A percentile compares a stretch with the other conserved stretches of the same genome.
Evolutionary conservation across 2,329 filamentous ascomycete species (phyloP).

Genomic region (Xylariaceae sp.): DNA sequence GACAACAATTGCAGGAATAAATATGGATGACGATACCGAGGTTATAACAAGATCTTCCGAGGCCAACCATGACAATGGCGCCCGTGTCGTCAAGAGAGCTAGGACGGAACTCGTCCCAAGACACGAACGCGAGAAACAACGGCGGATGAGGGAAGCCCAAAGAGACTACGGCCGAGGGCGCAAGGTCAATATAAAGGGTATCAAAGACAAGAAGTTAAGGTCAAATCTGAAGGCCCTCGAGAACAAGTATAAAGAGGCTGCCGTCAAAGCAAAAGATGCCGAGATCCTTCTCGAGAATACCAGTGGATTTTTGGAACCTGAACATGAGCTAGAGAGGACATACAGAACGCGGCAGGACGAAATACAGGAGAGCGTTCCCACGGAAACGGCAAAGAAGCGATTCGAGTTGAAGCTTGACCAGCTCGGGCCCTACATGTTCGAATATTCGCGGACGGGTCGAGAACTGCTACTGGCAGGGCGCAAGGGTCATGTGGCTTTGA

Average conservation of each 20-base stretch:
- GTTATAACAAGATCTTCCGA: constrained; percentile 40
- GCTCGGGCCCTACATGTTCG: constrained; percentile 83
- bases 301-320: constrained; percentile 83
- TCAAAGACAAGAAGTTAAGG: constrained; percentile 89
- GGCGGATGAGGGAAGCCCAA: constrained; percentile 64
- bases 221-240: constrained; percentile 79
- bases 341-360: constrained; percentile 92
- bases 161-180: constrained; percentile 83
- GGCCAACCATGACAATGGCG: constrained; percentile 54
- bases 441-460: constrained; percentile 88
- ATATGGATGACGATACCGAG: constrained; percentile 32
- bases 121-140: constrained; percentile 53
- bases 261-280: constrained; percentile 86
- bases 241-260: constrained; percentile 77
- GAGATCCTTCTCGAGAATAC: constrained; percentile 92
- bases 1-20: background rate
- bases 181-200: constrained; percentile 69
- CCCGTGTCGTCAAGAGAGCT: constrained; percentile 51
- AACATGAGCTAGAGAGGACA: constrained; percentile 85
- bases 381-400: constrained; percentile 88
- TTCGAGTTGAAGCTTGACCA: constrained; percentile 85
- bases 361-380: constrained; percentile 71
- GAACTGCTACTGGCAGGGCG: constrained; percentile 83
- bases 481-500: constrained; percentile 93
- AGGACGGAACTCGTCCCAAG: constrained; percentile 57